A percentile compares a stretch with the other conserved stretches of the same genome.
These are phyloP conservation scores for Castanea sativa DNA, from an alignment of 306 rosid genomes.

Conservation along the genomic window DNA sequence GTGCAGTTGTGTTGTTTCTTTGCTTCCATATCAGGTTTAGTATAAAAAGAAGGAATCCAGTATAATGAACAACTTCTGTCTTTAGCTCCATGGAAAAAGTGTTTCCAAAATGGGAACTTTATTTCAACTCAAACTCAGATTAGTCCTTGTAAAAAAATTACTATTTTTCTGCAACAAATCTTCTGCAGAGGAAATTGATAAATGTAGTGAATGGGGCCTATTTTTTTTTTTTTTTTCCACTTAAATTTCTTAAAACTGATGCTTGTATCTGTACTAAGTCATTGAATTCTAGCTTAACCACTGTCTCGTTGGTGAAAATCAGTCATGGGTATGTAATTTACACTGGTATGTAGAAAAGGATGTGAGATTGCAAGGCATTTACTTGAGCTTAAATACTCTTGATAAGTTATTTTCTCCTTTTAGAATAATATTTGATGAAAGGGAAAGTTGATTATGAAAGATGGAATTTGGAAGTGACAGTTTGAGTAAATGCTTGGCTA, in stretches of 20 bases:
- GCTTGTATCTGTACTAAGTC: not conserved
- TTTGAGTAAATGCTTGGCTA: not conserved
- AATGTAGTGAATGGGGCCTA: not conserved
- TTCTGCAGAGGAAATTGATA: slow-evolving; percentile 1
- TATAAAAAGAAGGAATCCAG: not conserved
- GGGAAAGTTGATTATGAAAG: not conserved
- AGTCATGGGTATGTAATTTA: not conserved
- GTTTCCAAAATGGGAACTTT: not conserved
- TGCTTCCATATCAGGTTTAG: not conserved
- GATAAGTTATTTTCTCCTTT: not conserved
- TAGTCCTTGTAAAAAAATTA: not conserved
- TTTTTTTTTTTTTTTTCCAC: not conserved
- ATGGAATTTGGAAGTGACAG: not conserved
- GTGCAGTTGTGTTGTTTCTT: slow-evolving; percentile 8
- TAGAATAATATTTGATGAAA: not conserved
- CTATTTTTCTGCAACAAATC: not conserved
- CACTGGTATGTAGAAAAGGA: not conserved
- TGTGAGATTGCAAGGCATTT: not conserved
- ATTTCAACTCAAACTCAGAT: not conserved
- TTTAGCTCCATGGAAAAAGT: not conserved
- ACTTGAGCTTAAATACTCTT: not conserved
- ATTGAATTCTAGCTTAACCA: not conserved
- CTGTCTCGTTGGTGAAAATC: not conserved
- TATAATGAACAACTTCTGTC: not conserved
- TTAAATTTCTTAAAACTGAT: not conserved